Base-by-base conservation (phyloP, 768 basidiomycete species). In the Pulveroboletus sp. region DNA sequence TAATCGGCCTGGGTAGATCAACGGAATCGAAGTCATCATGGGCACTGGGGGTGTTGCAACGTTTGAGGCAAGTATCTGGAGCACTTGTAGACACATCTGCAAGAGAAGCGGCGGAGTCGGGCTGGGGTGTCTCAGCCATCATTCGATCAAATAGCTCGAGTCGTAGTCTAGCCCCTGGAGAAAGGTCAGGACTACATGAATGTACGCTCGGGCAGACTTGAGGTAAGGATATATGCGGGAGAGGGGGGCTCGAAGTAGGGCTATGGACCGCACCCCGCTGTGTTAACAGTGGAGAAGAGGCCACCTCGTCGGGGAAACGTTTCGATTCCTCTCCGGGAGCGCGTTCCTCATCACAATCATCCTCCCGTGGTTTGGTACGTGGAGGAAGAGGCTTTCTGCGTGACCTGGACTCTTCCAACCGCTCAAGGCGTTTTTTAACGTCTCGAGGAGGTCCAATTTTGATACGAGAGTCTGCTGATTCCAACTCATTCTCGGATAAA, bases 361-460 rank as follows among this genome's bases (percentile, higher is more conserved):
- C 36, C 35, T 51, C 39, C 17, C 4, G 44, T 6, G 31, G 4
- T 37, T 51, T 54, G 24, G 32, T 6, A 18, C 36, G 26, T 8
- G 53, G 54, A 21, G 39, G 28, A n/a, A 39, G 28, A 7, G 39
- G 30, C 24, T 49, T 51, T 15, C 14, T 10, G 33, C 5, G 32
- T 32, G 32, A 11, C 9, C 10, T 11, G 32, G 32, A 32, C 10
- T 11, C 32, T 2, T 6, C 33, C 33, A 5, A 35, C 32, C 11
- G 4, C 2, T 11, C 32, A 2, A 3, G 10, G 12, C 32, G 61
- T 27, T 57, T 59, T 27, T 3, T 35, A 35, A 39, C 37, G 24
- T 64, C 60, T 26, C 57, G 62, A 21, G 65, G 66, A 28, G 66
- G 65, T 1, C 66, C 66, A 10, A 64, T 5, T 30, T 66, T 66